Percentiles rank a stretch among this genome's conserved stretches.
Evolutionary conservation across 257 asterid genomes (phyloP).

Genomic region (Leonotis leonurus): DNA sequence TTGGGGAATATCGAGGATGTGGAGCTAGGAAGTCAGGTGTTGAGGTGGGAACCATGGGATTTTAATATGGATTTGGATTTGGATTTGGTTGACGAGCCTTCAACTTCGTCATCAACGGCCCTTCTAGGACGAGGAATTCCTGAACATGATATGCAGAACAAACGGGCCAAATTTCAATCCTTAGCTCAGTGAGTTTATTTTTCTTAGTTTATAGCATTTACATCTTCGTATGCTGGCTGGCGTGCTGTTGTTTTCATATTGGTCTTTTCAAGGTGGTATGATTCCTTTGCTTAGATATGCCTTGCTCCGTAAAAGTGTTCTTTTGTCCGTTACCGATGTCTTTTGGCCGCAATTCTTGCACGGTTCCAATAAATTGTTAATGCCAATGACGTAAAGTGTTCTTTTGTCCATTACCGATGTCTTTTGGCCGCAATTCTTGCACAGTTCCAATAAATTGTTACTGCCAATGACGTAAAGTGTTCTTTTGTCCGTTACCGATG

Average conservation of each 20-base stretch:
- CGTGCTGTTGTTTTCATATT: background rate
- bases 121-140: constrained; percentile 26
- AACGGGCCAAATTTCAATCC: constrained; percentile 60
- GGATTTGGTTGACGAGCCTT: constrained; percentile 51
- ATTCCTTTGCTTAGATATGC: background rate
- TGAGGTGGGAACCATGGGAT: too few species aligned
- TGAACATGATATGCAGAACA: constrained; percentile 35
- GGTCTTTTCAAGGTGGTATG: background rate
- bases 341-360: background rate
- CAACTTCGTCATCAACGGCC: constrained; percentile 30
- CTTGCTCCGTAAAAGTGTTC: background rate
- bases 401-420: background rate
- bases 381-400: too few species aligned
- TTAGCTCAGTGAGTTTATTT: constrained; percentile 43
- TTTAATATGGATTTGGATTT: constrained; percentile 40
- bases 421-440: background rate
- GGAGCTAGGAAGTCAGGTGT: constrained; percentile 20
- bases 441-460: too few species aligned
- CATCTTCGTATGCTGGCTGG: background rate
- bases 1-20: constrained; percentile 7
- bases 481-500: background rate
- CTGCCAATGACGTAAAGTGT: too few species aligned
- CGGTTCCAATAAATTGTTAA: too few species aligned
- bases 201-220: background rate
- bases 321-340: background rate